Evolutionary conservation across 106 monocot species (phyloP).

Genomic region (Acorus calamus): DNA sequence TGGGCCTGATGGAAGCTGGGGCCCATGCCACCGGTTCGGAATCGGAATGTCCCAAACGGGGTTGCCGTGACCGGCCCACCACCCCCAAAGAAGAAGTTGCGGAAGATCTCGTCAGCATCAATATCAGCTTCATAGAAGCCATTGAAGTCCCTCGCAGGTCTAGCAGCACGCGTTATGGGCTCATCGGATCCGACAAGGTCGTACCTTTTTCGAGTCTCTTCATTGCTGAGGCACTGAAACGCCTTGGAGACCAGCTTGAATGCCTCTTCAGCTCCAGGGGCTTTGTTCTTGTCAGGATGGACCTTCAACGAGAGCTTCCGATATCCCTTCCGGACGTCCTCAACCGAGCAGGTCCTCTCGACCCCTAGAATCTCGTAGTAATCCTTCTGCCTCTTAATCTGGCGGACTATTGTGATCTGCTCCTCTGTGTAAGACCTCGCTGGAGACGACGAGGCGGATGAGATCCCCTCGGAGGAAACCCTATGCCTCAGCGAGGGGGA

Average conservation of each 20-base stretch:
- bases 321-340: conserved; percentile 86
- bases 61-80: conserved; percentile 41
- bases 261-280: conserved; percentile 86
- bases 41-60: conserved; percentile 59
- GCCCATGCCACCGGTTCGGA: conserved; percentile 60
- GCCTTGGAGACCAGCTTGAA: conserved; percentile 95
- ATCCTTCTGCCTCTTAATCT: conserved; percentile 78
- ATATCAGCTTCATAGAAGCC: conserved; percentile 79
- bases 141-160: conserved; percentile 30
- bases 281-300: conserved; percentile 94
- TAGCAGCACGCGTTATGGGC: conserved; percentile 11
- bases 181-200: conserved; percentile 84
- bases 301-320: conserved; percentile 88
- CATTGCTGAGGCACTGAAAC: conserved; percentile 90
- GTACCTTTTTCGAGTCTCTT: conserved; percentile 65
- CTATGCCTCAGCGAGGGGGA: conserved; percentile 3
- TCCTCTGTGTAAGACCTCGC: conserved; percentile 74
- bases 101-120: conserved; percentile 92
- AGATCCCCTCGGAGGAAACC: too few relatives aligned
- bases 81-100: conserved; percentile 79
- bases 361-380: conserved; percentile 85
- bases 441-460: too few relatives aligned
- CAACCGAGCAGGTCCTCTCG: conserved; percentile 60
- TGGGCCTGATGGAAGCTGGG: conserved; percentile 23
- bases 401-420: conserved; percentile 57